Base-by-base conservation (phyloP, 306 rosid species). In the Trichosanthes truncata region DNA sequence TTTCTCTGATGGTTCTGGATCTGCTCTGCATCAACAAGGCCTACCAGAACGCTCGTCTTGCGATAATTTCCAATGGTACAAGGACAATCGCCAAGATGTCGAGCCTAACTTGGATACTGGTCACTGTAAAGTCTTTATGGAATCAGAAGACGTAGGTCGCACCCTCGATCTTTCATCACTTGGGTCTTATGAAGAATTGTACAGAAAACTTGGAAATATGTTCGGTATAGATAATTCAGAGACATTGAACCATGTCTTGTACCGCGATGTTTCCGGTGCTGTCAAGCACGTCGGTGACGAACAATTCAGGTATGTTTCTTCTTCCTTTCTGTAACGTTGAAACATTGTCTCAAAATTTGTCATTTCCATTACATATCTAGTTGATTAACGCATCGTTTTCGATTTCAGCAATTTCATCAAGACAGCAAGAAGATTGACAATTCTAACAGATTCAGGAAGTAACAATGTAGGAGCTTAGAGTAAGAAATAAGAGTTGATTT, bases 231-330 rank as follows among this genome's bases (percentile, higher is more conserved):
- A 89, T 68, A 90, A 84, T 25, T 90, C 89, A 2, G 93, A 89
- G 82, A 88, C 89, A 69, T 80, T 85, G 53, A 90, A 76, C 85
- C 90, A 82, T 15, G 91, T 90, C 62, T 83, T 88, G 57, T 90
- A 93, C 84, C 89, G 90, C 5, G 94, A 91, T 81, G 76, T 45
- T 25, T 78, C 84, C 0, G 95, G 98, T 3, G 86, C 89, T 14
- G 87, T 93, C 74, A 94, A 91, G 78, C 93, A 83, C 83, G 80
- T 91, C 17, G 92, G 97, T 23, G 98, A 93, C 40, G 93, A 93
- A 83, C 87, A 92, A 26, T 93, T 93, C 92, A 78, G 96, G 93
- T 84, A 68, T 7, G 77, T 79, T 12, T 51, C 65, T 45, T 21
- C 72, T 78, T 9, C 9, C 20, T 35, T 14, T 57, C 15, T n/a